Conservation (phyloP, 768 basidiomycete species). For the Hypsizygus marmoreus region DNA sequence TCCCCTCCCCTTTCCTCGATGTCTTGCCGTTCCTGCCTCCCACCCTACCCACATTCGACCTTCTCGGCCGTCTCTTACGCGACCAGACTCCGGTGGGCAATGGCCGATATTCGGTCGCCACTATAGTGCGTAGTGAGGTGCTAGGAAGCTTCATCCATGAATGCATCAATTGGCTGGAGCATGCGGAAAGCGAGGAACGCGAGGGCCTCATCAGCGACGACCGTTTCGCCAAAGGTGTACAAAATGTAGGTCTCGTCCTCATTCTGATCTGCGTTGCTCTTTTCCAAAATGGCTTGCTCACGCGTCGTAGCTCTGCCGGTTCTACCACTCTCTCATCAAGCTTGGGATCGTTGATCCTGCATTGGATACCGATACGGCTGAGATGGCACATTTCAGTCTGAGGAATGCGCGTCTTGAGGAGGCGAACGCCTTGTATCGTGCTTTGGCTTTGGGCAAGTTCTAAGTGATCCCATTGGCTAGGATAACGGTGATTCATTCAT, state of each 20-base stretch:
- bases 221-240: slow-evolving; percentile 69
- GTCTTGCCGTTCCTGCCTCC: slow-evolving; percentile 69
- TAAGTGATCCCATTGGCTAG: slow-evolving; percentile 26
- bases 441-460: slow-evolving; percentile 51
- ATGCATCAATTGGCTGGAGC: slow-evolving; percentile 68
- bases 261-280: slow-evolving; percentile 9
- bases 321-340: slow-evolving; percentile 72
- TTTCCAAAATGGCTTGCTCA: slow-evolving; percentile 7
- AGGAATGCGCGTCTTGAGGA: slow-evolving; percentile 75
- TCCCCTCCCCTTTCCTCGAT: slow-evolving; percentile 58
- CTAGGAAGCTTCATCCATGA: slow-evolving; percentile 74
- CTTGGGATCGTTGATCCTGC: slow-evolving; percentile 61
- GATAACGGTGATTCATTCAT: not conserved
- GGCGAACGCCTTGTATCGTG: slow-evolving; percentile 71
- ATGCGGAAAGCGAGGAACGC: slow-evolving; percentile 66
- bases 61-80: slow-evolving; percentile 67
- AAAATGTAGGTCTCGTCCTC: slow-evolving; percentile 52
- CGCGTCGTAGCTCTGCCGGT: slow-evolving; percentile 66
- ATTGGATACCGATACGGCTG: slow-evolving; percentile 69
- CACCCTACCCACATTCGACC: slow-evolving; percentile 70
- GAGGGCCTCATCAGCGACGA: slow-evolving; percentile 74
- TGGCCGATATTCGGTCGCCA: slow-evolving; percentile 59
- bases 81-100: slow-evolving; percentile 51
- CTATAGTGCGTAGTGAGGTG: slow-evolving; percentile 62
- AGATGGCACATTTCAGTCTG: slow-evolving; percentile 78